Conservation (phyloP, 371 early-diverging fungal genomes). For the Amoeboaphelidium protococcarum region DNA sequence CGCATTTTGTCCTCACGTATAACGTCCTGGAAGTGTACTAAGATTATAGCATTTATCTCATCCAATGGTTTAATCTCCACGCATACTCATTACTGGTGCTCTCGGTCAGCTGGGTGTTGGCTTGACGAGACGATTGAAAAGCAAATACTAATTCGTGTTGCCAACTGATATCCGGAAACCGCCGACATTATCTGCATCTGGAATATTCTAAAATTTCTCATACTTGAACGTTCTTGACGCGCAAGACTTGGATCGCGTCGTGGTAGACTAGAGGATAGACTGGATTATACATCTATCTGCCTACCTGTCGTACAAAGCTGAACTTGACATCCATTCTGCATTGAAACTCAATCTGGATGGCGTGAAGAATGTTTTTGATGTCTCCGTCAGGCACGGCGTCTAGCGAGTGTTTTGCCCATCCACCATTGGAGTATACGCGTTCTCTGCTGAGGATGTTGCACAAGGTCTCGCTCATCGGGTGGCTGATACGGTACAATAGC, state of each 20-base stretch:
- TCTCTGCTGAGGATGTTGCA: conserved; percentile 22
- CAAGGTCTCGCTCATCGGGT: no score
- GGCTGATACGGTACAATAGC: conserved; percentile 26
- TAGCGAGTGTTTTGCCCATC: conserved; percentile 24
- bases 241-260: conserved; percentile 21
- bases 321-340: conserved; percentile 20
- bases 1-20: no score
- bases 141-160: neutral
- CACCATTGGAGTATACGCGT: conserved; percentile 30
- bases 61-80: no score
- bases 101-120: conserved; percentile 29
- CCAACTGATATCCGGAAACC: neutral
- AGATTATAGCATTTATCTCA: no score
- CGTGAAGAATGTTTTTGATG: conserved; percentile 25
- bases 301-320: conserved; percentile 24
- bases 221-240: conserved; percentile 26
- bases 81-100: conserved; percentile 26
- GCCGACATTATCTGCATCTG: conserved; percentile 1
- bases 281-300: conserved; percentile 29
- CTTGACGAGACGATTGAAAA: conserved; percentile 17
- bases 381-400: conserved; percentile 20
- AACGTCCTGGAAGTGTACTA: no score
- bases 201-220: conserved; percentile 11
- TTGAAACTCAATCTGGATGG: conserved; percentile 24
- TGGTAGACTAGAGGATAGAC: conserved; percentile 24